Percentiles rank a stretch among this genome's conserved stretches.
Evolutionary conservation across 768 basidiomycete species (phyloP).

Genomic region (Tremella mesenterica): DNA sequence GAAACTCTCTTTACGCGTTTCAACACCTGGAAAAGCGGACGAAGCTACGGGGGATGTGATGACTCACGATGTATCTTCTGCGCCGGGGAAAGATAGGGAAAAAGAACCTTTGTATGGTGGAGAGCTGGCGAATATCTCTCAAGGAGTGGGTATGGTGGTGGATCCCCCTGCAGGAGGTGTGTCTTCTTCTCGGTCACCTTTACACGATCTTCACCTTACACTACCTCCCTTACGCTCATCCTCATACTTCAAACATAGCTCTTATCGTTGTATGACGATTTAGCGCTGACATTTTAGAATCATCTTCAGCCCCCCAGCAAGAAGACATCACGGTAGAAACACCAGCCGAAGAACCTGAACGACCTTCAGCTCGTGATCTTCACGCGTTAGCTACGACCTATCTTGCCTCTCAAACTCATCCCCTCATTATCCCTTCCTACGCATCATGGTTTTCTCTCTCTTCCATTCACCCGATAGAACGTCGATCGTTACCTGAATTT

Average conservation of each 20-base stretch:
- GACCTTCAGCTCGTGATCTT: slow-evolving; percentile 60
- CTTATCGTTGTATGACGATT: not conserved
- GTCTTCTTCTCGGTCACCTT: not conserved
- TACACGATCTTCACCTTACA: not conserved
- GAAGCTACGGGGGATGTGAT: slow-evolving; percentile 27
- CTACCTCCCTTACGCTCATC: slow-evolving; percentile 6
- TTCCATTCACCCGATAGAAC: slow-evolving; percentile 83
- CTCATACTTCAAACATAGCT: not conserved
- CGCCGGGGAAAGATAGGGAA: slow-evolving; percentile 78
- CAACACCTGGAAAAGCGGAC: slow-evolving; percentile 14
- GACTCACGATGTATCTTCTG: slow-evolving; percentile 59
- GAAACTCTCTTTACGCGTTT: slow-evolving; percentile 32
- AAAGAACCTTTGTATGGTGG: slow-evolving; percentile 71
- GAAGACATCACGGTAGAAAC: slow-evolving; percentile 48
- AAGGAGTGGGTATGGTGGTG: slow-evolving; percentile 14
- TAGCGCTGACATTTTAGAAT: not conserved
- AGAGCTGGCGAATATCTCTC: slow-evolving; percentile 65
- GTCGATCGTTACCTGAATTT: slow-evolving; percentile 89
- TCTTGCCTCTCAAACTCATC: slow-evolving; percentile 92
- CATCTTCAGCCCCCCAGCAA: slow-evolving; percentile 6
- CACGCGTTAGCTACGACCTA: slow-evolving; percentile 55
- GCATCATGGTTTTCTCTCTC: slow-evolving; percentile 97
- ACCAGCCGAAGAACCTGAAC: slow-evolving; percentile 54
- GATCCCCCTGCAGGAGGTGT: slow-evolving; percentile 14
- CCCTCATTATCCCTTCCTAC: slow-evolving; percentile 93